These are phyloP conservation scores for Colletotrichum simmondsii DNA, from an alignment of 2,329 filamentous ascomycete genomes.

Conservation along the genomic window DNA sequence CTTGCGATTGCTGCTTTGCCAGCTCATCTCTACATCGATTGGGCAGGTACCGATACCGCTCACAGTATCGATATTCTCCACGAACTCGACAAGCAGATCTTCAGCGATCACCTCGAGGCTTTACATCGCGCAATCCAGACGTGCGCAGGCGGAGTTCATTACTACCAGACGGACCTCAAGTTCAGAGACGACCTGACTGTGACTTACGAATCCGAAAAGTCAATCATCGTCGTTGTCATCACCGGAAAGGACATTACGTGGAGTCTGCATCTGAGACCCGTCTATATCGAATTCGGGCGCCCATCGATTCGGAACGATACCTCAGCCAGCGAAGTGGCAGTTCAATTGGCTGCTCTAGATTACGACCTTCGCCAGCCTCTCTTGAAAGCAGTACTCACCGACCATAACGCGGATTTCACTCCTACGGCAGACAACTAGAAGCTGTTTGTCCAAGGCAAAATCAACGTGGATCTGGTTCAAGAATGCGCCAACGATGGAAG, in stretches of 20 bases:
- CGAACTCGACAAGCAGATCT: not conserved
- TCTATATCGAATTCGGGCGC: not conserved
- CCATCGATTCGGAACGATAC: not conserved
- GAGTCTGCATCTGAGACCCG: slow-evolving; percentile 29
- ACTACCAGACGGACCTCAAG: slow-evolving; percentile 18
- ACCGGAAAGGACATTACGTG: slow-evolving; percentile 22
- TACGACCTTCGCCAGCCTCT: slow-evolving; percentile 23
- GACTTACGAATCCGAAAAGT: slow-evolving; percentile 24
- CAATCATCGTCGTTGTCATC: slow-evolving; percentile 26
- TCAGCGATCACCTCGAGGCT: slow-evolving; percentile 1
- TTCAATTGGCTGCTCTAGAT: not conserved
- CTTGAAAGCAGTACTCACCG: slow-evolving; percentile 4
- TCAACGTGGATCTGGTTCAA: slow-evolving; percentile 6
- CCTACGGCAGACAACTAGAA: slow-evolving; percentile 20
- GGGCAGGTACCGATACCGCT: not conserved
- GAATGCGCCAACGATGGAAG: not conserved
- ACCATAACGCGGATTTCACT: not conserved
- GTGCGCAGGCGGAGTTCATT: slow-evolving; percentile 1
- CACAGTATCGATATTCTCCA: not conserved
- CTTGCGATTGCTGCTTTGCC: slow-evolving; percentile 3
- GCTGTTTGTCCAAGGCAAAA: slow-evolving; percentile 19
- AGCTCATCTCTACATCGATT: not conserved
- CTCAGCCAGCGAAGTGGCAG: not conserved
- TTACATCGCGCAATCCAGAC: not conserved
- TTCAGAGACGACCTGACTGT: slow-evolving; percentile 25